Conservation (phyloP, 2,329 filamentous ascomycete species). For the Fusarium temperatum region DNA sequence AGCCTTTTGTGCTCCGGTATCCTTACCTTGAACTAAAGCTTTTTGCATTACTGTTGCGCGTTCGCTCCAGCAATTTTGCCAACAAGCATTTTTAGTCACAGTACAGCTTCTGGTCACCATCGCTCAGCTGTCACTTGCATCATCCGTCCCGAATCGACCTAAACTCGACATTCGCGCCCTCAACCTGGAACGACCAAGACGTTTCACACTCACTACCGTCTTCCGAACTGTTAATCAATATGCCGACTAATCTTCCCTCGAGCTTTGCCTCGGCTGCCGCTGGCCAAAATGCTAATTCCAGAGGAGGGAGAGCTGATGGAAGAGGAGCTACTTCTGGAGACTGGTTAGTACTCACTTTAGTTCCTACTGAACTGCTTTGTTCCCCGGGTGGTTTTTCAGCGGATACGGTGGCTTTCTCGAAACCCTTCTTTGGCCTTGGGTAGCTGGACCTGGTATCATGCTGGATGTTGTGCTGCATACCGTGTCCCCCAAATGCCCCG, state of each 20-base stretch:
- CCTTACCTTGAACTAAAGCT: conserved; percentile 25
- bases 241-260: conserved; percentile 81
- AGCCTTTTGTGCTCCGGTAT: conserved; percentile 39
- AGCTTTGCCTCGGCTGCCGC: conserved; percentile 87
- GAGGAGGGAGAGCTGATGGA: conserved; percentile 66
- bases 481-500: conserved; percentile 23
- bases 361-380: conserved; percentile 7
- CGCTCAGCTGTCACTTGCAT: conserved; percentile 18
- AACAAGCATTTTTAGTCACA: conserved; percentile 27
- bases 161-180: conserved; percentile 32
- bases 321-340: conserved; percentile 70
- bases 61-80: conserved; percentile 22
- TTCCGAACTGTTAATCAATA: conserved; percentile 45
- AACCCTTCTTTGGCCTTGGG: neutral
- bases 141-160: conserved; percentile 17
- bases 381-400: neutral
- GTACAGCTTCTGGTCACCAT: conserved; percentile 23
- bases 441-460: conserved; percentile 15
- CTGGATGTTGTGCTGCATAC: conserved; percentile 33
- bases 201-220: conserved; percentile 24
- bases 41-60: conserved; percentile 24
- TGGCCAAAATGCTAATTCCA: conserved; percentile 71
- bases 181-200: conserved; percentile 35
- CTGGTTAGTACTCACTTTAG: conserved; percentile 66
- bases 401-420: neutral